These are phyloP conservation scores for Scopulariopsis brevicaulis DNA, from an alignment of 2,329 filamentous ascomycete genomes.

Conservation along the genomic window DNA sequence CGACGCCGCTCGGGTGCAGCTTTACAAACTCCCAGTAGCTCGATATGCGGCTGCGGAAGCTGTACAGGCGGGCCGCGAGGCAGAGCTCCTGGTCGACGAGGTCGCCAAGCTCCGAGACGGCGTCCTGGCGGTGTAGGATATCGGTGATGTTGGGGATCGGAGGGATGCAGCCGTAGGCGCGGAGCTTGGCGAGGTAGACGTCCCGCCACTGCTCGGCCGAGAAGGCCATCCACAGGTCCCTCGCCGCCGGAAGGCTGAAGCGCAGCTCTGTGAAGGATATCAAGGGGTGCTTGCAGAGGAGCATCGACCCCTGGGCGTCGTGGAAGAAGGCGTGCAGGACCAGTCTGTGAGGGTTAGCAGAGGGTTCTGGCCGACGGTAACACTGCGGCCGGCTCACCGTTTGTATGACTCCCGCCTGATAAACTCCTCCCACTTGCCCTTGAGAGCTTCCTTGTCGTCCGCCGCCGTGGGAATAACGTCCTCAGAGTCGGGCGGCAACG, in stretches of 20 bases:
- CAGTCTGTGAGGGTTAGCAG: constrained; percentile 13
- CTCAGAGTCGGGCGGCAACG: constrained; percentile 17
- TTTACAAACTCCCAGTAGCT: constrained; percentile 18
- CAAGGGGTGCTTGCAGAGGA: constrained; percentile 15
- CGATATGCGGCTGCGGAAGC: constrained; percentile 19
- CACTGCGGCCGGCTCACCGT: constrained; percentile 7
- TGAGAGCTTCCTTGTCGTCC: constrained; percentile 44
- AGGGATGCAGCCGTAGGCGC: neutral
- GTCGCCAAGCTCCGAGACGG: neutral
- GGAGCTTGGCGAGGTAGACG: constrained; percentile 26
- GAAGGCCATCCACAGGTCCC: constrained; percentile 15
- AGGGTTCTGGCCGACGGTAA: neutral
- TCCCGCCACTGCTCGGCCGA: constrained; percentile 15
- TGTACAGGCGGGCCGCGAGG: constrained; percentile 15
- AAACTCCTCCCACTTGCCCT: constrained; percentile 57
- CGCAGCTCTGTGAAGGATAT: constrained; percentile 19
- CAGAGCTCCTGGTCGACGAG: constrained; percentile 18
- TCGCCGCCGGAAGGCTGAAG: constrained; percentile 12
- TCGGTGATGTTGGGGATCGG: constrained; percentile 2
- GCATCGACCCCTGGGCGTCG: constrained; percentile 17
- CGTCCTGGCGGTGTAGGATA: constrained; percentile 9
- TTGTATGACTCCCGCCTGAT: constrained; percentile 55
- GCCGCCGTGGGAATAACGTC: constrained; percentile 10
- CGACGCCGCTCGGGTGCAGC: constrained; percentile 14
- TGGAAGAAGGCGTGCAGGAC: constrained; percentile 16